Evolutionary conservation across 495 filamentous ascomycete species (phyloP).

Genomic region (Aspergillus cristatus): DNA sequence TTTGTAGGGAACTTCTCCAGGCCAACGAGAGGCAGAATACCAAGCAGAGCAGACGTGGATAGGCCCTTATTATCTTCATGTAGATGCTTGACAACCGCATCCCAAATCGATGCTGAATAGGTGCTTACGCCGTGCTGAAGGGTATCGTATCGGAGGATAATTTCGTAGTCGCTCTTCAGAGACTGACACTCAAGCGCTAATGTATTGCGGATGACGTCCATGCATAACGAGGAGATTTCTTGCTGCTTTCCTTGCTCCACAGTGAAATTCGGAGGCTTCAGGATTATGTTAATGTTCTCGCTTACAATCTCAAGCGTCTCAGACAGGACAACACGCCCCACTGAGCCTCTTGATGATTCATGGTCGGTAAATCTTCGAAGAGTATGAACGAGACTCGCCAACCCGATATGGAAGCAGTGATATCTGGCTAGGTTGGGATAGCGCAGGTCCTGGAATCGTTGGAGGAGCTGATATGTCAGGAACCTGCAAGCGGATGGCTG

Average conservation of each 20-base stretch:
- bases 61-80: conserved; percentile 53
- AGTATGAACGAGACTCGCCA: conserved; percentile 40
- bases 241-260: conserved; percentile 28
- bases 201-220: conserved; percentile 60
- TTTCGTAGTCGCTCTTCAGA: conserved; percentile 59
- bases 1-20: conserved; percentile 60
- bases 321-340: conserved; percentile 43
- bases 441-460: conserved; percentile 47
- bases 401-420: conserved; percentile 43
- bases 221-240: conserved; percentile 30
- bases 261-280: conserved; percentile 31
- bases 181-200: conserved; percentile 69
- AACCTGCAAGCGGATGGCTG: conserved; percentile 64
- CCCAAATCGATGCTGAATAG: conserved; percentile 64
- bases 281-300: conserved; percentile 37
- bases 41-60: conserved; percentile 61
- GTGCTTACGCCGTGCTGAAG: conserved; percentile 60
- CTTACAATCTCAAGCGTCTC: conserved; percentile 44
- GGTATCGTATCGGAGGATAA: conserved; percentile 45
- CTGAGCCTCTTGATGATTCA: conserved; percentile 37
- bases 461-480: conserved; percentile 59
- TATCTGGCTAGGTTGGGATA: conserved; percentile 35
- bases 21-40: conserved; percentile 55
- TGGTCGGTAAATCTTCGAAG: conserved; percentile 44
- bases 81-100: conserved; percentile 59